Conservation (phyloP, 371 early-diverging fungal species). For the Lichtheimia ramosa region DNA sequence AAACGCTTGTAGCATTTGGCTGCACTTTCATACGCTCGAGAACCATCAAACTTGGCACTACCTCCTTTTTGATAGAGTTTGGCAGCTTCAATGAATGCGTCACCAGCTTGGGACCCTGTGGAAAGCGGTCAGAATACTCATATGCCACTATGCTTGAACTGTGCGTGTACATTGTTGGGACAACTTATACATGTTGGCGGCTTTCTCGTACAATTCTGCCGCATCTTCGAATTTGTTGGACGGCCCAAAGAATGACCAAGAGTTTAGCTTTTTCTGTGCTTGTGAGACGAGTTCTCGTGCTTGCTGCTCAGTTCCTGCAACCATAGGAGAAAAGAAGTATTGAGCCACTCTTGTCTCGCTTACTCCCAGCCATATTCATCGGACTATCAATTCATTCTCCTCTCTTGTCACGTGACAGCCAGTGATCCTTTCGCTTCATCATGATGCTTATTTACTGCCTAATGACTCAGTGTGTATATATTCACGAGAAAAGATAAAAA, state of each 20-base stretch:
- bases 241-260: conserved; percentile 76
- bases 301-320: conserved; percentile 60
- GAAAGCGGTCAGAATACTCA: not conserved
- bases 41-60: conserved; percentile 65
- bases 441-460: too few relatives aligned
- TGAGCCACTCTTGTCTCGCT: too few relatives aligned
- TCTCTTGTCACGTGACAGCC: too few relatives aligned
- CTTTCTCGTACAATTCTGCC: conserved; percentile 87
- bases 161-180: conserved; percentile 78
- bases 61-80: conserved; percentile 54
- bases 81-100: conserved; percentile 86
- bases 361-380: too few relatives aligned
- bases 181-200: conserved; percentile 90
- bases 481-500: too few relatives aligned
- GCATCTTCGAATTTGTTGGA: conserved; percentile 90
- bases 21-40: conserved; percentile 78
- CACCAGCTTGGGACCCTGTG: conserved; percentile 90
- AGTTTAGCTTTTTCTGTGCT: conserved; percentile 75
- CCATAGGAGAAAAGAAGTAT: conserved; percentile 6
- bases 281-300: conserved; percentile 68
- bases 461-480: too few relatives aligned
- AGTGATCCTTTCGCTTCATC: too few relatives aligned
- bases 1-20: conserved; percentile 87
- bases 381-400: too few relatives aligned
- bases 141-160: not conserved